Percentiles rank a stretch among this genome's conserved stretches.
These are phyloP conservation scores for Castanospermum australe DNA, from an alignment of 306 rosid species.

Conservation along the genomic window DNA sequence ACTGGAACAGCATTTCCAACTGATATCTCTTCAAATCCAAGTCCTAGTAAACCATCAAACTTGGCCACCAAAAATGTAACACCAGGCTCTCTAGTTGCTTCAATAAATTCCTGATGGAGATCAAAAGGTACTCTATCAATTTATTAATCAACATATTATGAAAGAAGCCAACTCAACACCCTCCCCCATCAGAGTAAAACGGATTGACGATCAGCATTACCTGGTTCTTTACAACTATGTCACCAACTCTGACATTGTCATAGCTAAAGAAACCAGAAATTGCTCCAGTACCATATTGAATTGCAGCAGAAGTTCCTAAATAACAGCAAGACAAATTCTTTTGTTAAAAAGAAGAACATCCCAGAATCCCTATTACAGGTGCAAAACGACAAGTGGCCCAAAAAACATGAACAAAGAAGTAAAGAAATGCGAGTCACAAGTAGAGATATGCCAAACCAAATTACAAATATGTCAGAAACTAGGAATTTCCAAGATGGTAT, in stretches of 20 bases:
- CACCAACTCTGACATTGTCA: constrained; percentile 74
- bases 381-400: not conserved
- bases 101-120: constrained; percentile 71
- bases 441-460: not conserved
- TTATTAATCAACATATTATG: not conserved
- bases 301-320: constrained; percentile 81
- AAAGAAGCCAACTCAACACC: not conserved
- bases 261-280: constrained; percentile 87
- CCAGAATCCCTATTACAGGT: not conserved
- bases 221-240: constrained; percentile 67
- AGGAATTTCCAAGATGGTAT: not conserved
- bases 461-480: not conserved
- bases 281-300: constrained; percentile 84
- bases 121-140: not conserved
- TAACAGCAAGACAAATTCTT: not conserved
- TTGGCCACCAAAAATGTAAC: constrained; percentile 67
- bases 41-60: constrained; percentile 93
- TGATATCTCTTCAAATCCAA: constrained; percentile 93
- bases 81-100: constrained; percentile 81
- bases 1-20: constrained; percentile 83
- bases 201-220: constrained; percentile 39
- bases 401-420: not conserved
- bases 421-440: not conserved
- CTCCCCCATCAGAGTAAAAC: not conserved
- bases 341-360: not conserved